Percentiles rank a stretch among this genome's conserved stretches.
Evolutionary conservation across 306 rosid genomes (phyloP).

Genomic region (Vigna angularis): DNA sequence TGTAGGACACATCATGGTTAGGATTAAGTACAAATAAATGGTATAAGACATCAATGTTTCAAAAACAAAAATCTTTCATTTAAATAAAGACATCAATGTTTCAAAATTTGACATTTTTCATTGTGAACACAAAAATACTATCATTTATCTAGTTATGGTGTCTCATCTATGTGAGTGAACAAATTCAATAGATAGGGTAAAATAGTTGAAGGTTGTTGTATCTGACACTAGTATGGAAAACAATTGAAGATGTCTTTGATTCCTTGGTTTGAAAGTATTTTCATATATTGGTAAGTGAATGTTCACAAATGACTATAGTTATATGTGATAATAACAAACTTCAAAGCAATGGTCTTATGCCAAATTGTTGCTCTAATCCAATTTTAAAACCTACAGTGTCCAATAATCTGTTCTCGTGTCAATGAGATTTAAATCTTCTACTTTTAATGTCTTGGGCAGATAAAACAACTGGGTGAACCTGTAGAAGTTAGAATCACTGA

Average conservation of each 20-base stretch:
- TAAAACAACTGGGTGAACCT: conserved; percentile 74
- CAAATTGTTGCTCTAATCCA: conserved; percentile 24
- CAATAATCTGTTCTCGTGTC: neutral
- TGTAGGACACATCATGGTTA: neutral
- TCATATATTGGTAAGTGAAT: neutral
- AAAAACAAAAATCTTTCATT: neutral
- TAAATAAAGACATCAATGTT: neutral
- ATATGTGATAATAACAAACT: conserved; percentile 15
- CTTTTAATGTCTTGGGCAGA: conserved; percentile 55
- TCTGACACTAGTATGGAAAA: neutral
- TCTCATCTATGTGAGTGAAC: neutral
- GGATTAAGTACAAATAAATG: neutral
- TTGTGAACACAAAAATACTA: neutral
- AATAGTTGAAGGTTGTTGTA: neutral
- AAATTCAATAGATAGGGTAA: neutral
- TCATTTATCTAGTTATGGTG: neutral
- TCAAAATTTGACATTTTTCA: neutral
- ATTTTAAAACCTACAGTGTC: neutral
- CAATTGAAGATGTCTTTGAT: neutral
- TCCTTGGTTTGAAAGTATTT: conserved; percentile 23
- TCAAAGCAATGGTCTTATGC: neutral
- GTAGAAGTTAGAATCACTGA: conserved; percentile 74
- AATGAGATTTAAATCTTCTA: conserved; percentile 30
- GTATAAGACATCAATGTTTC: neutral
- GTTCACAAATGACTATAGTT: neutral